phyloP scores from a whole-genome alignment of 768 basidiomycete genomes.

The Rhodosporidiobolus sp. region DNA sequence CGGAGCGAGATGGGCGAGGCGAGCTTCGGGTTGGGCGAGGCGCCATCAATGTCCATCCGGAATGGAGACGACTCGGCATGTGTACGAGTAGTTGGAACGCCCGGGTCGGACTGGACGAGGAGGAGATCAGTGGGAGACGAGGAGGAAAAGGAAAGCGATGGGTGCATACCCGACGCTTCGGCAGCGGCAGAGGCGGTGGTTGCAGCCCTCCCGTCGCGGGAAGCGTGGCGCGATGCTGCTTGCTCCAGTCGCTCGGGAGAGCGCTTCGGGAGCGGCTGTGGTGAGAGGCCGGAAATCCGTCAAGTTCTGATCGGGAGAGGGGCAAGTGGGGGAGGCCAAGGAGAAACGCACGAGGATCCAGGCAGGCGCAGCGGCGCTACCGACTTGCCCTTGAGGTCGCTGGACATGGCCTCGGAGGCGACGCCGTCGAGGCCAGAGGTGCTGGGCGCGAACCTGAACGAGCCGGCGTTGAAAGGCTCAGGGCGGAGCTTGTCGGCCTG shows the following conservation, averaged over 20 bases:
- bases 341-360: constrained; percentile 8
- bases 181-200: constrained; percentile 2
- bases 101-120: constrained; percentile 26
- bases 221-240: constrained; percentile 2
- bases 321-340: not conserved
- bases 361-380: not conserved
- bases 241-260: constrained; percentile 15
- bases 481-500: constrained; percentile 6
- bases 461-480: not conserved
- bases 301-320: not conserved
- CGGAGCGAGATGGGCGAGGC: constrained; percentile 22
- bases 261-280: constrained; percentile 19
- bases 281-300: not conserved
- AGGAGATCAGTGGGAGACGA: too few species aligned
- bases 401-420: not conserved
- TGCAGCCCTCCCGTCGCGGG: not conserved
- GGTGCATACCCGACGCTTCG: constrained; percentile 26
- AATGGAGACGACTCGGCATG: constrained; percentile 30
- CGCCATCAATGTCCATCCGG: constrained; percentile 39
- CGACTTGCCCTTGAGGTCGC: not conserved
- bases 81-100: constrained; percentile 5
- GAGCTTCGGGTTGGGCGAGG: constrained; percentile 17
- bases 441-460: constrained; percentile 3
- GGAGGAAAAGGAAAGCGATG: not conserved
- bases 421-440: not conserved